A percentile compares a stretch with the other conserved stretches of the same genome.
These are phyloP conservation scores for Thielaviopsis euricoi DNA, from an alignment of 2,329 filamentous ascomycete genomes.

Conservation along the genomic window DNA sequence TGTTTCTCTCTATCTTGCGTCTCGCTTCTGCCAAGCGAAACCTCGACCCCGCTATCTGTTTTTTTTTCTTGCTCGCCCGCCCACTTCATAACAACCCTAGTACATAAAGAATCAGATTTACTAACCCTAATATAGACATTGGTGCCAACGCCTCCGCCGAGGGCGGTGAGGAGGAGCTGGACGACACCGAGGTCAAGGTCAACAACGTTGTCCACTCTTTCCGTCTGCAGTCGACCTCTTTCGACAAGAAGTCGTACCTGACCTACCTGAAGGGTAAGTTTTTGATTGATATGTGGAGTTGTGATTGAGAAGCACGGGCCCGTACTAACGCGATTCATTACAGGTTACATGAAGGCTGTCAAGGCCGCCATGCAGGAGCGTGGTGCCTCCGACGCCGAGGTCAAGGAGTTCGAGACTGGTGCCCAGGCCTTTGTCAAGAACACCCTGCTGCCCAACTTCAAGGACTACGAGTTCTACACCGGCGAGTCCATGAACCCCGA, in stretches of 20 bases:
- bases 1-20: background rate
- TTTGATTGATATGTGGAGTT: background rate
- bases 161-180: constrained; percentile 60
- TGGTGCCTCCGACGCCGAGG: constrained; percentile 42
- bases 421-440: constrained; percentile 65
- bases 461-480: constrained; percentile 89
- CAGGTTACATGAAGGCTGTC: constrained; percentile 84
- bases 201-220: constrained; percentile 91
- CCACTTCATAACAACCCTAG: too few relatives aligned
- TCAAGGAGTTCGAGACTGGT: constrained; percentile 66
- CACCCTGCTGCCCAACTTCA: constrained; percentile 67
- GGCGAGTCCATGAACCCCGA: constrained; percentile 87
- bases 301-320: too few relatives aligned
- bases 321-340: background rate
- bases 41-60: background rate
- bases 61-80: too few relatives aligned
- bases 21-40: background rate
- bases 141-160: constrained; percentile 97
- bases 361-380: constrained; percentile 52
- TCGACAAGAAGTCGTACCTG: constrained; percentile 81
- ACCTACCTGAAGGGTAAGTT: constrained; percentile 66
- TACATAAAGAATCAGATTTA: background rate
- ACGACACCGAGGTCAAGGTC: constrained; percentile 56
- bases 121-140: constrained; percentile 38
- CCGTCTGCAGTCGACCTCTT: constrained; percentile 61